Evolutionary conservation across 768 basidiomycete genomes (phyloP).

Genomic region (Boletus reticulatus): DNA sequence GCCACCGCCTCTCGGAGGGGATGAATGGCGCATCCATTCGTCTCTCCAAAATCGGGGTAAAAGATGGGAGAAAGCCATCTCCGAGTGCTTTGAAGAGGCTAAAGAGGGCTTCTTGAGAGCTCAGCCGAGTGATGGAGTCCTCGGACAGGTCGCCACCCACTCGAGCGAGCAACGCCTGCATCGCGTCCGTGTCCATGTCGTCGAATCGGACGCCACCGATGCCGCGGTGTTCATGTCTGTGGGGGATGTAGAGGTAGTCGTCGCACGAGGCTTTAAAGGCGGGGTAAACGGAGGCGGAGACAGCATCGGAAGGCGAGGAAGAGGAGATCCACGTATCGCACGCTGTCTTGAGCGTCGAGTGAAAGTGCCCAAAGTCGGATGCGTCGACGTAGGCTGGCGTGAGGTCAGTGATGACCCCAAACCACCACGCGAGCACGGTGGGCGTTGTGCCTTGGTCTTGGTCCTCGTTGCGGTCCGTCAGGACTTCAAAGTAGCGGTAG

Average conservation of each 20-base stretch:
- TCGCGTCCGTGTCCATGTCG: slow-evolving; percentile 38
- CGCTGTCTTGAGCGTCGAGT: slow-evolving; percentile 39
- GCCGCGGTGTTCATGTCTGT: slow-evolving; percentile 50
- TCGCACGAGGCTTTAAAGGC: slow-evolving; percentile 54
- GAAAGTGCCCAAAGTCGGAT: slow-evolving; percentile 48
- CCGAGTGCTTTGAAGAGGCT: slow-evolving; percentile 41
- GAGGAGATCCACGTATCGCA: slow-evolving; percentile 38
- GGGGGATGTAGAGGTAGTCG: slow-evolving; percentile 52
- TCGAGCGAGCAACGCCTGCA: slow-evolving; percentile 21
- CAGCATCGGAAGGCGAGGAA: too few species aligned
- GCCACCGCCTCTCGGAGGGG: slow-evolving; percentile 42
- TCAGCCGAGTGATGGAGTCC: slow-evolving; percentile 7
- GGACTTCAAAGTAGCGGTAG: slow-evolving; percentile 27
- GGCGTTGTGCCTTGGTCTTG: neutral
- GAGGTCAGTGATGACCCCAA: slow-evolving; percentile 36
- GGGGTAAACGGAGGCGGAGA: slow-evolving; percentile 34
- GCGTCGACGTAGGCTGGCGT: slow-evolving; percentile 50
- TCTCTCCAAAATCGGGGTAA: slow-evolving; percentile 42
- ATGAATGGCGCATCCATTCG: slow-evolving; percentile 31
- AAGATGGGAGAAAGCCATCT: slow-evolving; percentile 46
- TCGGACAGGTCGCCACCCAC: neutral
- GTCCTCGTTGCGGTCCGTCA: neutral
- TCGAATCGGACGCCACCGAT: slow-evolving; percentile 61
- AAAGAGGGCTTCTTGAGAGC: slow-evolving; percentile 41
- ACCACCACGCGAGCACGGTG: slow-evolving; percentile 26